phyloP scores from a whole-genome alignment of 495 filamentous ascomycete genomes.

The Aspergillus hancockii region DNA sequence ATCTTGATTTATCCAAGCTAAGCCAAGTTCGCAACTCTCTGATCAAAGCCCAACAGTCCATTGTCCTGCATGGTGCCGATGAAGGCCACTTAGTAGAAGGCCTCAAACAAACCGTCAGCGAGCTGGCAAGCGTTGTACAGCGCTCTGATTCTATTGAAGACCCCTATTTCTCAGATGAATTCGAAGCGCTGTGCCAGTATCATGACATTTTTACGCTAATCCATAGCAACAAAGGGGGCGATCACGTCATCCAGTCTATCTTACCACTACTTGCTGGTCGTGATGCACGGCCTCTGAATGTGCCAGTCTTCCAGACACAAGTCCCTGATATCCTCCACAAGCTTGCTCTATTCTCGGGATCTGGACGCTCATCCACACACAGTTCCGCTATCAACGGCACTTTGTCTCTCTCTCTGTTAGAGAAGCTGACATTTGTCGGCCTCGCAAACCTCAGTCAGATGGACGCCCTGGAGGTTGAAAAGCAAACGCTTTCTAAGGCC shows the following conservation, averaged over 20 bases:
- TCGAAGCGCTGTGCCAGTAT: slow-evolving; percentile 68
- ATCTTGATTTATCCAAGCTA: slow-evolving; percentile 43
- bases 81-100: slow-evolving; percentile 40
- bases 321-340: slow-evolving; percentile 40
- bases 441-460: slow-evolving; percentile 61
- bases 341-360: slow-evolving; percentile 40
- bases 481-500: slow-evolving; percentile 59
- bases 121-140: slow-evolving; percentile 49
- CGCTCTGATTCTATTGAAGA: slow-evolving; percentile 38
- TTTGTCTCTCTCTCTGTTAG: slow-evolving; percentile 56
- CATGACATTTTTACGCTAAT: slow-evolving; percentile 41
- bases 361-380: slow-evolving; percentile 23
- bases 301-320: slow-evolving; percentile 32
- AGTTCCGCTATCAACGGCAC: slow-evolving; percentile 50
- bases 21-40: slow-evolving; percentile 44
- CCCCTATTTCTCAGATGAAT: slow-evolving; percentile 58
- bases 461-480: slow-evolving; percentile 64
- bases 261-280: slow-evolving; percentile 45
- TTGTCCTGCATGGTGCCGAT: slow-evolving; percentile 42
- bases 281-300: slow-evolving; percentile 34
- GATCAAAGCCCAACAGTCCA: slow-evolving; percentile 41
- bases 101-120: slow-evolving; percentile 57
- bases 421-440: slow-evolving; percentile 53
- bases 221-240: slow-evolving; percentile 14
- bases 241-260: slow-evolving; percentile 29